Evolutionary conservation across 1,284 basidiomycete genomes (phyloP), one percentile per base, ranked within the genome.

Genomic region (Entoloma clypeatum): DNA sequence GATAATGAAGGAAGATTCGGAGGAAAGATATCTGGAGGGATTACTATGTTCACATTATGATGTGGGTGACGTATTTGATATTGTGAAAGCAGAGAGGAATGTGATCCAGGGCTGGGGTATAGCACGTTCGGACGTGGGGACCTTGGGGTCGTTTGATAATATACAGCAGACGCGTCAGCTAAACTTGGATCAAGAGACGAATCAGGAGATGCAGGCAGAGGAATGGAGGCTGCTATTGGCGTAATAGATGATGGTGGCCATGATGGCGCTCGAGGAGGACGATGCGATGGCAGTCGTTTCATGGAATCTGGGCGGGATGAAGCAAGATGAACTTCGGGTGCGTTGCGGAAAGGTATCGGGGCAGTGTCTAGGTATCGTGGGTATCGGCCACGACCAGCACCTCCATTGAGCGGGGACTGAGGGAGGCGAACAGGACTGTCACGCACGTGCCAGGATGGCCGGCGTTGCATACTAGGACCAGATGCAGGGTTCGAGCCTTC

Each of bases 91-190:
- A 64, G 62, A 36, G 64, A 60, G 22, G 60, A 57, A 52, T 67
- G 67, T 44, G 64, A 61, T 65, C 66, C 68, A 39, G 64, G 53
- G 55, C 49, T 61, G 47, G 71, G 69, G 64, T 72, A 71, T 68
- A 65, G 40, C 26, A 61, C 49, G 47, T 59, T 59, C 22, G 63
- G 58, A 36, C 62, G 56, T 26, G 67, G 63, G 14, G 63, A 65
- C 46, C 63, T 51, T 33, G 66, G 59, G 43, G 69, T 64, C 18
- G 74, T 77, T 62, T 78, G 74, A 58, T 78, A 78, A 62, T 66
- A 79, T 71, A 78, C 74, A 72, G 71, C 77, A 47, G 72, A 65
- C 52, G 67, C 56, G 56, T 72, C 69, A 48, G 63, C 57, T 56
- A 60, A 59, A 55, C 62, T 60, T 41, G 60, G 45, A 51, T 61